These are phyloP conservation scores for Podila horticola DNA, from an alignment of 192 early-diverging fungal genomes.

Conservation along the genomic window DNA sequence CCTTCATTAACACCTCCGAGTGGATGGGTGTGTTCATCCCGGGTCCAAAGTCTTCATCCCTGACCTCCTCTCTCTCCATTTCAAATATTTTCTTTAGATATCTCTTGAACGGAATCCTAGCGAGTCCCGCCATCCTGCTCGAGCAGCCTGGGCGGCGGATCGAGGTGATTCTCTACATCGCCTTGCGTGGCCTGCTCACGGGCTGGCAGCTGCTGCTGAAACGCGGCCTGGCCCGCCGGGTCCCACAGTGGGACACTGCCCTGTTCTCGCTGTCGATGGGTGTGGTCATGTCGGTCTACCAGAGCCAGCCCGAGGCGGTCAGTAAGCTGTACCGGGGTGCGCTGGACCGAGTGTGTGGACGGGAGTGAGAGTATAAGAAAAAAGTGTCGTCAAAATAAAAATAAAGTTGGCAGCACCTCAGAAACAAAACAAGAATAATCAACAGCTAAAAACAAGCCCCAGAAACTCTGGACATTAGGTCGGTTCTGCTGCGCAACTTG, in stretches of 20 bases:
- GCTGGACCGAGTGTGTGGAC: constrained; percentile 81
- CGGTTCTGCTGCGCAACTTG: no score
- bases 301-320: constrained; percentile 78
- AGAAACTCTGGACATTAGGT: no score
- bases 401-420: no score
- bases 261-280: constrained; percentile 80
- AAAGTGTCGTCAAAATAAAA: no score
- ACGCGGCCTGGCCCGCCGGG: constrained; percentile 63
- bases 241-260: constrained; percentile 75
- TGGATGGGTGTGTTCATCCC: no score
- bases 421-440: no score
- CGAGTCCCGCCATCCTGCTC: constrained; percentile 65
- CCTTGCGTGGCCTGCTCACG: constrained; percentile 79
- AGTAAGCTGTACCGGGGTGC: constrained; percentile 78
- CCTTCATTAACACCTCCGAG: no score
- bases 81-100: not conserved
- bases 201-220: constrained; percentile 70
- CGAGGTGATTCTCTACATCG: constrained; percentile 87
- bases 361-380: constrained; percentile 10
- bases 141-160: constrained; percentile 71
- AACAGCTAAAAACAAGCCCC: no score
- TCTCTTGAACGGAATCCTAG: constrained; percentile 56
- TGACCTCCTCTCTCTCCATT: no score
- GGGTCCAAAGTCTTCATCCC: no score
- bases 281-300: constrained; percentile 85